Conservation (phyloP, 805 yeast species). For the Myxozyma neotropica region DNA sequence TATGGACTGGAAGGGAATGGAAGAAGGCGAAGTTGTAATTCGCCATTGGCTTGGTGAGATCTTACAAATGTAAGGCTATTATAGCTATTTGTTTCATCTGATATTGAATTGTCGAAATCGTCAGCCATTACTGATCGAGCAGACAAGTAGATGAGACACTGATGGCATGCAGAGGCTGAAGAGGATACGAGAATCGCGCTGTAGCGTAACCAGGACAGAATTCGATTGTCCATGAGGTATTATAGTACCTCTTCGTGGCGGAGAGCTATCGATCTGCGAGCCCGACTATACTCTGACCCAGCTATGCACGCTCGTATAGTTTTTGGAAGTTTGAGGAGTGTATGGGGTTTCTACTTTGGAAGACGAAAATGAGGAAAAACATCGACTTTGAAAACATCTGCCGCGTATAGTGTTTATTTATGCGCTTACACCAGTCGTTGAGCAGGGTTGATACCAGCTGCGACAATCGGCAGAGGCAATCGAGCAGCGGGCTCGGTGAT, state of each 20-base stretch:
- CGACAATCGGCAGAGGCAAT: too few species aligned
- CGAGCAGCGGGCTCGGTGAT: too few species aligned
- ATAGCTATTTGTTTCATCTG: background rate
- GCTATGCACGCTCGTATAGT: background rate
- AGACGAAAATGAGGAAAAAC: background rate
- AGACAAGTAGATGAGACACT: background rate
- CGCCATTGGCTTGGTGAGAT: slow-evolving; percentile 61
- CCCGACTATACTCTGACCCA: too few species aligned
- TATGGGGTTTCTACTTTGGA: background rate
- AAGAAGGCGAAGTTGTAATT: slow-evolving; percentile 70
- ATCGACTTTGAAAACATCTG: too few species aligned
- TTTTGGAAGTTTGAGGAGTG: background rate
- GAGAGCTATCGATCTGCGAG: too few species aligned
- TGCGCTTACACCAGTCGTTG: too few species aligned
- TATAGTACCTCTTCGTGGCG: too few species aligned
- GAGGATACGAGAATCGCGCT: too few species aligned
- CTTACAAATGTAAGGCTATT: slow-evolving; percentile 35
- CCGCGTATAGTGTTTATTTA: too few species aligned
- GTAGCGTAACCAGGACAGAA: too few species aligned
- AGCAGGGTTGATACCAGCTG: too few species aligned
- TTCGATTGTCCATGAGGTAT: too few species aligned
- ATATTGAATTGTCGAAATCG: background rate
- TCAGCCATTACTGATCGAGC: background rate
- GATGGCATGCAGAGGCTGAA: background rate
- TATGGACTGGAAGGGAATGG: slow-evolving; percentile 54